These are phyloP conservation scores for Ceratobasidium sp. DNA, from an alignment of 1,284 basidiomycete species.

Conservation along the genomic window DNA sequence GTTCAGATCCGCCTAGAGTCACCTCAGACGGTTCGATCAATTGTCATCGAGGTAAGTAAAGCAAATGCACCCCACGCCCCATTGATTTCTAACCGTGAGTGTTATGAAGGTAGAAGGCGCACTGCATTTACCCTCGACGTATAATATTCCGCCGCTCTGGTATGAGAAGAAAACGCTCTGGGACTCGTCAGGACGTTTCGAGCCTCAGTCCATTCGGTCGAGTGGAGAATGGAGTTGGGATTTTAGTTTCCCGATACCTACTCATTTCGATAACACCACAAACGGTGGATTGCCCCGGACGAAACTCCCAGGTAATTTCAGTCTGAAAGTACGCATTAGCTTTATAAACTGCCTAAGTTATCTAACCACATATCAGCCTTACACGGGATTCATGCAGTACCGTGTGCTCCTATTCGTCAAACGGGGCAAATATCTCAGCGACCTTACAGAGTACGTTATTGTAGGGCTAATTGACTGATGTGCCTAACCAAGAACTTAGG, in stretches of 20 bases:
- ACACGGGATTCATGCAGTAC: slow-evolving; percentile 18
- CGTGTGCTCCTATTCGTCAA: slow-evolving; percentile 12
- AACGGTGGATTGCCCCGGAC: slow-evolving; percentile 12
- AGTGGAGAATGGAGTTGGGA: slow-evolving; percentile 19
- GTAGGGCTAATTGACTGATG: background rate
- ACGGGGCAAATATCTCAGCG: slow-evolving; percentile 13
- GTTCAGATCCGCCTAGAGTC: background rate
- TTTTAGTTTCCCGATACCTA: slow-evolving; percentile 28
- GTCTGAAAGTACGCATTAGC: slow-evolving; percentile 1
- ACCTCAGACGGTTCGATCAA: slow-evolving; percentile 19
- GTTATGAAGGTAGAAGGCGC: slow-evolving; percentile 1
- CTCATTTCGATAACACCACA: slow-evolving; percentile 4
- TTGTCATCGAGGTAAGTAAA: slow-evolving; percentile 16
- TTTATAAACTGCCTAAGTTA: background rate
- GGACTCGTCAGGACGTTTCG: background rate
- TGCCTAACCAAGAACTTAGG: background rate
- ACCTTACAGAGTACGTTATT: slow-evolving; percentile 17
- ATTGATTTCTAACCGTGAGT: background rate
- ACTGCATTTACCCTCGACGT: background rate
- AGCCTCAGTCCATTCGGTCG: slow-evolving; percentile 7
- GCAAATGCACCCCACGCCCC: background rate
- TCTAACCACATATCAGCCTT: slow-evolving; percentile 5
- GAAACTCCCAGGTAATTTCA: slow-evolving; percentile 6
- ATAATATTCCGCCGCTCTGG: slow-evolving; percentile 11
- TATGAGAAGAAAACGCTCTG: slow-evolving; percentile 16